Base-by-base conservation (phyloP, 1,139 yeast genomes). In the Sugiyamaella neomexicana region DNA sequence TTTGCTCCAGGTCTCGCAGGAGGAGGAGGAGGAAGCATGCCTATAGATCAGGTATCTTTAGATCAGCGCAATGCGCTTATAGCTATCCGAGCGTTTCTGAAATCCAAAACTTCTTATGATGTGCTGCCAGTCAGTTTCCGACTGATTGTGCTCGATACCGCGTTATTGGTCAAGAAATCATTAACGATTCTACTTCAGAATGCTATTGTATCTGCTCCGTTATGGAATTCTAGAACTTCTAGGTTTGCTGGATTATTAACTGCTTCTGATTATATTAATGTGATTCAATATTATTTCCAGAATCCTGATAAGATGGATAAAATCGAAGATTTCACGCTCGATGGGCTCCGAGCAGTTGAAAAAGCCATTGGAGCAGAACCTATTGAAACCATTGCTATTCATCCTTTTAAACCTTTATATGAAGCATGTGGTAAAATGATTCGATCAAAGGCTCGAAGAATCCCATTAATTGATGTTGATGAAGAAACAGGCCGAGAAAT, bases 361-460 rank as follows among this genome's bases (percentile, higher is more conserved):
- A 83, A 80, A 67, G 89, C 90, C 37, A 85, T 91, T 60, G 96
- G 96, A 2, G 96, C 87, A 10, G 88, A 83, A 54, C 95, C 93
- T 37, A 81, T 91, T 50, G 98, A 91, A 67, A 89, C 96, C 1
- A 83, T 83, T 2, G 86, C 95, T 5, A 89, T 91, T 54, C 96
- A 91, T 69, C 99, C 99, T 9, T 88, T 90, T 72, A 85, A 86
- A 68, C 83, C 95, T 2, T 75, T 95, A 55, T 90, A 87, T 70
- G 97, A 93, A 62, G 98, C 99, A 0, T 95, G 99, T 76, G 85
- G 86, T 45, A 85, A 85, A 72, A 93, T 95, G 96, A 79, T 89
- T 60, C 86, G 85, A 61, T 83, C 95, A 44, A 86, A 88, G 63
- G 96, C 98, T 2, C 80, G 98, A 69, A 82, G 99, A 72, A 89